A percentile compares a stretch with the other conserved stretches of the same genome.
Conservation (phyloP, 768 basidiomycete genomes). For the Suillus brevipes region DNA sequence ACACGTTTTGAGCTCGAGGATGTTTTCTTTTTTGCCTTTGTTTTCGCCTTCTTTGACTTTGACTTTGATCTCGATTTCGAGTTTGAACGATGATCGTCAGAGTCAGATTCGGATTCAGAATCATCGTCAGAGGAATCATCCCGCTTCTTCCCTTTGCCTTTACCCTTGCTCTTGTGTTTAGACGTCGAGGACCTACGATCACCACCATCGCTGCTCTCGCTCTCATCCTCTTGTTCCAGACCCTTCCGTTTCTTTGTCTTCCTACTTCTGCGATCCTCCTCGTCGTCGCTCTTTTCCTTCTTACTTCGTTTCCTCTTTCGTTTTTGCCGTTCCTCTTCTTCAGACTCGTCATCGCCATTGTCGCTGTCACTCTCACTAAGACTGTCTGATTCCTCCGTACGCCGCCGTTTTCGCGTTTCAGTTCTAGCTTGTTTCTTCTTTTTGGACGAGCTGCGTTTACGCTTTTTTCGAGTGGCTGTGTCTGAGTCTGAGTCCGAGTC, state of each 20-base stretch:
- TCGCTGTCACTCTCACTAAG: neutral
- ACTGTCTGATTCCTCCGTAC: slow-evolving; percentile 18
- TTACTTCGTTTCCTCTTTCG: slow-evolving; percentile 38
- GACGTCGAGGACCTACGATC: slow-evolving; percentile 21
- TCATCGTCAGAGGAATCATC: slow-evolving; percentile 31
- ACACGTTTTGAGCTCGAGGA: slow-evolving; percentile 41
- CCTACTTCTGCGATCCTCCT: slow-evolving; percentile 35
- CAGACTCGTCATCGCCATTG: slow-evolving; percentile 11
- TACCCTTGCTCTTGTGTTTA: slow-evolving; percentile 44
- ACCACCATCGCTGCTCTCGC: slow-evolving; percentile 18
- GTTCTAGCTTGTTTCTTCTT: slow-evolving; percentile 18
- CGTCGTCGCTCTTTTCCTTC: slow-evolving; percentile 31
- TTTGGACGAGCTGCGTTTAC: slow-evolving; percentile 31
- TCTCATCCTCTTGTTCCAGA: slow-evolving; percentile 18
- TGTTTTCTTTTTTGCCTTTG: slow-evolving; percentile 40
- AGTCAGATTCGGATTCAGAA: slow-evolving; percentile 30
- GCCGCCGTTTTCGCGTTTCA: slow-evolving; percentile 23
- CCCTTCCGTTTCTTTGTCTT: slow-evolving; percentile 31
- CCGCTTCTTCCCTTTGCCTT: slow-evolving; percentile 33
- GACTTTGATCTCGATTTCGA: neutral
- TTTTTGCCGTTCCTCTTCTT: slow-evolving; percentile 33
- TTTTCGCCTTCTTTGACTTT: slow-evolving; percentile 28
- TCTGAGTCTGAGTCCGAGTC: slow-evolving; percentile 15
- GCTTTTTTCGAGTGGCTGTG: slow-evolving; percentile 29
- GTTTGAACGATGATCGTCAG: slow-evolving; percentile 28